Evolutionary conservation across 257 asterid genomes (phyloP), one percentile per base, ranked within the genome.

Genomic region (Solanum tarapatanum): DNA sequence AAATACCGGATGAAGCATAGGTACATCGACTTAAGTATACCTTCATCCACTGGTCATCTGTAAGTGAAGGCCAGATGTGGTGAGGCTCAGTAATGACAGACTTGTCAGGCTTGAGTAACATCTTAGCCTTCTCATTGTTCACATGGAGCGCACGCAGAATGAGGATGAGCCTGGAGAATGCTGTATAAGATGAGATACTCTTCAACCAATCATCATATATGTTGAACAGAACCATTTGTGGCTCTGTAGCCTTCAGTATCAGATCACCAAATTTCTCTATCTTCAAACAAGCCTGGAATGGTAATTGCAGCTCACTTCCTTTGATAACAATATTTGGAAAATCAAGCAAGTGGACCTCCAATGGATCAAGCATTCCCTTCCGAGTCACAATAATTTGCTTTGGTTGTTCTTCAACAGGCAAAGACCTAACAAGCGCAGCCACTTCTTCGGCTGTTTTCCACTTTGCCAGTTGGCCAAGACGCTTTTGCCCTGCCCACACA

Each of bases 391-490:
- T 97, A 85, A 97, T 94, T 88, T 97, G 99, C 84, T 97, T 97
- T 1, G 99, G 99, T 88, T 97, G 99, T 89, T 97, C 99, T 87
- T 97, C 99, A 83, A 97, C 99, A 23, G 99, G 99, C 84, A 97
- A 90, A 37, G 99, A 97, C 14, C 99, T 94, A 28, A 97, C 99
- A 79, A 97, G 90, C 26, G 99, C 99, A 92, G 99, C 99, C 84
- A 96, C 99, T 89, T 97, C 99, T 91, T 97, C 99, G 41, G 99
- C 99, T 70, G 99, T 97, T 89, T 97, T 97, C 99, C 99, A 97
- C 94, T 97, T 97, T 51, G 99, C 99, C 89, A 97, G 93, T 89
- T 97, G 99, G 75, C 99, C 99, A 69, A 96, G 96, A 66, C 99
- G 98, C 91, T 97, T 97, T 90, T 97, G 99, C 86, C 99, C 99